Percentiles rank a stretch among this genome's conserved stretches.
phyloP scores from a whole-genome alignment of 1,284 basidiomycete species.

The Phellopilus nigrolimitatus region DNA sequence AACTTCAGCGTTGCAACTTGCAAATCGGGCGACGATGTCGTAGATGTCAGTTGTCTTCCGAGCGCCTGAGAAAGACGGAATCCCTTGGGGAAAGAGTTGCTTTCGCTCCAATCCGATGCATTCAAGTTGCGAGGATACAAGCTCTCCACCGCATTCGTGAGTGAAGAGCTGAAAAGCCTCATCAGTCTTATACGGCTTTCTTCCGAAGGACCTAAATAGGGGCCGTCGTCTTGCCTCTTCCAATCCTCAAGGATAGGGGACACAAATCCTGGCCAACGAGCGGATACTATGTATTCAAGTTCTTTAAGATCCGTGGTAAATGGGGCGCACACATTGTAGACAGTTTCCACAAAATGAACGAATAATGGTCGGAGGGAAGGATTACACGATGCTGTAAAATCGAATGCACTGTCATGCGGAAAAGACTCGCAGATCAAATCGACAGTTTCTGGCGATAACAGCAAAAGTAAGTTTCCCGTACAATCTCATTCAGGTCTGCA shows the following conservation, averaged over 20 bases:
- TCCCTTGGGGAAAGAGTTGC: slow-evolving; percentile 39
- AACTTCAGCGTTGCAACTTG: slow-evolving; percentile 28
- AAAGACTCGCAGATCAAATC: slow-evolving; percentile 38
- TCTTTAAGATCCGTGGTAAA: slow-evolving; percentile 67
- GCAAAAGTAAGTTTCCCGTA: not conserved
- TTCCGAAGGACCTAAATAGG: slow-evolving; percentile 40
- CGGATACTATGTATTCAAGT: slow-evolving; percentile 69
- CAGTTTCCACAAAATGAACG: slow-evolving; percentile 56
- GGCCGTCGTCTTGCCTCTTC: slow-evolving; percentile 25
- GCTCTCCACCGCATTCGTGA: slow-evolving; percentile 55
- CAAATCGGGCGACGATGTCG: slow-evolving; percentile 13
- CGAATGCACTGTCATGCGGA: slow-evolving; percentile 27
- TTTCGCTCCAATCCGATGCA: slow-evolving; percentile 53
- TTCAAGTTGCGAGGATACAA: slow-evolving; percentile 62
- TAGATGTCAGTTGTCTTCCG: slow-evolving; percentile 20
- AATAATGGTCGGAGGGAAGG: slow-evolving; percentile 56
- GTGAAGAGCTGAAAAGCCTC: slow-evolving; percentile 53
- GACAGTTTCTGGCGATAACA: slow-evolving; percentile 22
- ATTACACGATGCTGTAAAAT: slow-evolving; percentile 39
- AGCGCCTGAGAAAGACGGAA: slow-evolving; percentile 26
- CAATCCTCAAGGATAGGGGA: slow-evolving; percentile 60
- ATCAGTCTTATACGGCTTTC: slow-evolving; percentile 58
- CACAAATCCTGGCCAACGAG: slow-evolving; percentile 77
- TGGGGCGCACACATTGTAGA: slow-evolving; percentile 61
- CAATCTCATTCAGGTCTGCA: not conserved